phyloP scores from a whole-genome alignment of 2,329 filamentous ascomycete genomes.

The Verticillium longisporum region DNA sequence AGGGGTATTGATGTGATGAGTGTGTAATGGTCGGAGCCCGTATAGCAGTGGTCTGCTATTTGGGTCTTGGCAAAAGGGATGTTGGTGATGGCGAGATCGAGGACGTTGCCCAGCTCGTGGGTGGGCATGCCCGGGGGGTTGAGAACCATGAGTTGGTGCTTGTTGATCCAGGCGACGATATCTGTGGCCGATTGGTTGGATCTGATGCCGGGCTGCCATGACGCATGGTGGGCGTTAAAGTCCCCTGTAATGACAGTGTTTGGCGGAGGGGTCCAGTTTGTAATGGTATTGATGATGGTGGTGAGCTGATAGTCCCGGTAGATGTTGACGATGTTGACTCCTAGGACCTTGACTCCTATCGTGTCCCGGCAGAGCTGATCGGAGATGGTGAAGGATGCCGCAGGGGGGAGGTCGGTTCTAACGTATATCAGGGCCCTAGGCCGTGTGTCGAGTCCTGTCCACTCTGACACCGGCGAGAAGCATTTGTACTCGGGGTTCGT shows the following conservation, averaged over 20 bases:
- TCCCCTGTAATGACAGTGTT: constrained; percentile 9
- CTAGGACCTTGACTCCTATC: background rate
- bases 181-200: background rate
- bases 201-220: constrained; percentile 6
- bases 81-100: background rate
- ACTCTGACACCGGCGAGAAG: no score
- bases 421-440: background rate
- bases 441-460: background rate
- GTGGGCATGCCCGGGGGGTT: background rate
- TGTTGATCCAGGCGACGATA: background rate
- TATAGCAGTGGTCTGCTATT: background rate
- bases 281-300: background rate
- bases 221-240: constrained; percentile 12
- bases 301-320: background rate
- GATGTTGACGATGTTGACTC: background rate
- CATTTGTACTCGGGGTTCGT: no score
- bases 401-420: background rate
- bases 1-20: background rate
- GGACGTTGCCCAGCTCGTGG: background rate
- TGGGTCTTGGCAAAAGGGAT: background rate
- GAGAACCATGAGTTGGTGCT: background rate
- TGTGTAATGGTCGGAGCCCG: background rate
- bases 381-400: background rate
- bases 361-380: background rate
- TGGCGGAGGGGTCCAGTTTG: background rate